Percentiles rank a stretch among this genome's conserved stretches.
Evolutionary conservation across 2,329 filamentous ascomycete species (phyloP).

Genomic region (Ceratocystis albifundus): DNA sequence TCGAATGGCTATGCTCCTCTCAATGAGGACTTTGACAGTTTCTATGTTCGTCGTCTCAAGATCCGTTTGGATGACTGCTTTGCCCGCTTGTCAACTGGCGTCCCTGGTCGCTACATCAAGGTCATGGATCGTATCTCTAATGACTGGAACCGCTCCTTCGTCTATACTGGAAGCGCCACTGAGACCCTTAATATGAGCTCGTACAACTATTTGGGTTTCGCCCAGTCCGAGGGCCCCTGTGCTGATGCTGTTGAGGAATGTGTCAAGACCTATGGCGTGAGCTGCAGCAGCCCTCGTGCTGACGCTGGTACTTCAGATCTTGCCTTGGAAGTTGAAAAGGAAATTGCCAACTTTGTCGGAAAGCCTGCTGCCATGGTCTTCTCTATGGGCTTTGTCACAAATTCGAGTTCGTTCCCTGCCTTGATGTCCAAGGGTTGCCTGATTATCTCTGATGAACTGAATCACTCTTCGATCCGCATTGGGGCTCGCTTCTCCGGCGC

Average conservation of each 20-base stretch:
- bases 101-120: slow-evolving; percentile 88
- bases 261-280: slow-evolving; percentile 75
- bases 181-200: slow-evolving; percentile 98
- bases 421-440: slow-evolving; percentile 86
- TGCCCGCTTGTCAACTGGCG: slow-evolving; percentile 79
- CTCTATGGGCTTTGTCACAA: slow-evolving; percentile 98
- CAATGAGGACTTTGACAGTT: slow-evolving; percentile 98
- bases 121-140: slow-evolving; percentile 81
- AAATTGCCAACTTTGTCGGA: slow-evolving; percentile 83
- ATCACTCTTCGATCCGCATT: slow-evolving; percentile 94
- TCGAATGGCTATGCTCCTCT: slow-evolving; percentile 86
- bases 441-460: slow-evolving; percentile 92
- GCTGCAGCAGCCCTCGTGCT: slow-evolving; percentile 65
- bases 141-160: slow-evolving; percentile 84
- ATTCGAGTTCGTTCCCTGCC: slow-evolving; percentile 83
- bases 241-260: slow-evolving; percentile 83
- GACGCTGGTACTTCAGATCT: slow-evolving; percentile 83
- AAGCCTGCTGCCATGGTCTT: slow-evolving; percentile 94
- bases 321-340: slow-evolving; percentile 74
- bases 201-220: slow-evolving; percentile 98
- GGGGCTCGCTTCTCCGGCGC: slow-evolving; percentile 88
- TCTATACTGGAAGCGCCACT: slow-evolving; percentile 77
- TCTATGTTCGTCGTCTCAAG: slow-evolving; percentile 88
- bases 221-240: slow-evolving; percentile 92
- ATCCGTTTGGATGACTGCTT: slow-evolving; percentile 95